A percentile compares a stretch with the other conserved stretches of the same genome.
These are phyloP conservation scores for Paspalum vaginatum DNA, from an alignment of 176 grass and related monocot genomes.

Conservation along the genomic window DNA sequence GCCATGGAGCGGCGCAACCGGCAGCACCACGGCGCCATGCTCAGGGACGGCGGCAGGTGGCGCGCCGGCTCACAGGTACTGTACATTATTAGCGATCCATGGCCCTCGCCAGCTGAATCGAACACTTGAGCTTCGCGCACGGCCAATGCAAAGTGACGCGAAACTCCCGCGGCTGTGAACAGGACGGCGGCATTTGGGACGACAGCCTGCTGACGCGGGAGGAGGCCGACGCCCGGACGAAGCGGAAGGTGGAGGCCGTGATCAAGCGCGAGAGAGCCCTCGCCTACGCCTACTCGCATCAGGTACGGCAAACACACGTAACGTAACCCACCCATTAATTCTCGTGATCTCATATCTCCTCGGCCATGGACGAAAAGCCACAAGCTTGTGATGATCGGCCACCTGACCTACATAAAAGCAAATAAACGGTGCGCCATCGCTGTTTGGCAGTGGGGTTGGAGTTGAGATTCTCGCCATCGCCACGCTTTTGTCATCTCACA, in stretches of 20 bases:
- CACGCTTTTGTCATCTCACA: background rate
- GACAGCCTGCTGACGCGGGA: constrained; percentile 69
- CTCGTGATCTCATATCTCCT: background rate
- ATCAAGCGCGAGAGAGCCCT: constrained; percentile 87
- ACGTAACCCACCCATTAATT: background rate
- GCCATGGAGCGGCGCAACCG: constrained; percentile 78
- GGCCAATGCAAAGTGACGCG: background rate
- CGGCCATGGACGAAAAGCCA: background rate
- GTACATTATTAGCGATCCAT: too few relatives aligned
- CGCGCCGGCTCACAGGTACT: constrained; percentile 45
- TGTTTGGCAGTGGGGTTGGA: background rate
- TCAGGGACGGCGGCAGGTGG: constrained; percentile 36
- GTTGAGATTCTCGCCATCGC: background rate
- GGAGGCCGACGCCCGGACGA: constrained; percentile 60
- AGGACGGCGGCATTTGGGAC: constrained; percentile 58
- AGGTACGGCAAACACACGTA: constrained; percentile 44
- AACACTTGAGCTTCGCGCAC: background rate
- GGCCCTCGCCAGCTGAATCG: too few relatives aligned
- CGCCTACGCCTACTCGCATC: constrained; percentile 94
- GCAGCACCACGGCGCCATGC: constrained; percentile 42
- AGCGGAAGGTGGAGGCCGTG: constrained; percentile 80
- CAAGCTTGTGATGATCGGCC: constrained; percentile 9
- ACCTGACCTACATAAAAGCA: constrained; percentile 23
- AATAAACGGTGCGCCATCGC: constrained; percentile 19
- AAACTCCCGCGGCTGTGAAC: background rate